Conservation (phyloP, 768 basidiomycete genomes). For the Tephrocybe sp. region DNA sequence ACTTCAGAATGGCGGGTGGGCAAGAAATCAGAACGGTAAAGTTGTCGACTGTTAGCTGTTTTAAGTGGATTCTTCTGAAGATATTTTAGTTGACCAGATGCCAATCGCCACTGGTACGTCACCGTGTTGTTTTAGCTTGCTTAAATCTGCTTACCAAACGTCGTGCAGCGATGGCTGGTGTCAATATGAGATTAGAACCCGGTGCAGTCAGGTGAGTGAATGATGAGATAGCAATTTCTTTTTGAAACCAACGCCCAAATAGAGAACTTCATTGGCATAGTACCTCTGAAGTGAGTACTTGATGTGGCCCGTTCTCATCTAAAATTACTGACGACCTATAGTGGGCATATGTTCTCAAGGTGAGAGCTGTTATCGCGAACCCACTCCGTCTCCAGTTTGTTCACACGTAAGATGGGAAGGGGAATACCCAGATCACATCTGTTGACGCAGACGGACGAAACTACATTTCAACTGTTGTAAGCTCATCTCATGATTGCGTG, state of each 20-base stretch:
- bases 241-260: background rate
- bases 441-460: slow-evolving; percentile 49
- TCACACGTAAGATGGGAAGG: slow-evolving; percentile 25
- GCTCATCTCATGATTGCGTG: slow-evolving; percentile 13
- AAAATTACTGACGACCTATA: slow-evolving; percentile 20
- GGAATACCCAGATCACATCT: slow-evolving; percentile 46
- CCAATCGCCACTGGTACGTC: slow-evolving; percentile 46
- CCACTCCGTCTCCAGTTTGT: background rate
- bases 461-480: slow-evolving; percentile 49
- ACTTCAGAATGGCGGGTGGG: slow-evolving; percentile 61
- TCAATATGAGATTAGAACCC: slow-evolving; percentile 52
- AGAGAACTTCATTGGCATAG: slow-evolving; percentile 59
- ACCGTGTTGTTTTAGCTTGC: too few relatives aligned
- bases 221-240: slow-evolving; percentile 1
- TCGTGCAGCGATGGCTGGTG: slow-evolving; percentile 40
- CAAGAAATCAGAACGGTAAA: slow-evolving; percentile 53
- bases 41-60: background rate
- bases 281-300: slow-evolving; percentile 38
- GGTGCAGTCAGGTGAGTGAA: slow-evolving; percentile 53
- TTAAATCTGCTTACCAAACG: background rate
- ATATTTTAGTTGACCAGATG: slow-evolving; percentile 39
- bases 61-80: background rate
- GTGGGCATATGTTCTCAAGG: slow-evolving; percentile 56
- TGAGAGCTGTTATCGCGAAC: slow-evolving; percentile 8
- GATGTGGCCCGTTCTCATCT: background rate